These are phyloP conservation scores for Citrus unshiu DNA, from an alignment of 345 rosid genomes.

Conservation along the genomic window DNA sequence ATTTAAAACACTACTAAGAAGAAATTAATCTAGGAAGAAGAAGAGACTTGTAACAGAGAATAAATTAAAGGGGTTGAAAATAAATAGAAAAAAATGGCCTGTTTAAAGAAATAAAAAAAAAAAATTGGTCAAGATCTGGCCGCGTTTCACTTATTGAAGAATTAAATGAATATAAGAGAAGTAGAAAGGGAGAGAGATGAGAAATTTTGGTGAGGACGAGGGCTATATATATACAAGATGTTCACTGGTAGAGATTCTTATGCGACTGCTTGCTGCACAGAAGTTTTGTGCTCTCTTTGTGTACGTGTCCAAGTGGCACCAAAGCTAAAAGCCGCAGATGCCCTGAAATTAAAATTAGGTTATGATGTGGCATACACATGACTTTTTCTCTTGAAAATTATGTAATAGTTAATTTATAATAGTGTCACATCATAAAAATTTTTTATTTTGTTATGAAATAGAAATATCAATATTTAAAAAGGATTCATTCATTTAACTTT, in stretches of 20 bases:
- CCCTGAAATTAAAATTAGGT: not conserved
- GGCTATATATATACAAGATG: not conserved
- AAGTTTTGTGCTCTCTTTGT: not conserved
- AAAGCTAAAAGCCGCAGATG: not conserved
- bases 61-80: not conserved
- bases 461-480: too few species aligned
- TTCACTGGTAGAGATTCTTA: not conserved
- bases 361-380: too few species aligned
- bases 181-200: not conserved
- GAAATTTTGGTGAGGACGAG: not conserved
- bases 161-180: not conserved
- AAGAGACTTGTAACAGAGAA: not conserved
- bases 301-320: not conserved
- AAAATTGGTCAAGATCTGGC: not conserved
- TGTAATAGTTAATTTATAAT: too few species aligned
- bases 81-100: too few species aligned
- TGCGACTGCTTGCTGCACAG: slow-evolving; percentile 10
- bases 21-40: not conserved
- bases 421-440: too few species aligned
- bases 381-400: too few species aligned
- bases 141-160: not conserved
- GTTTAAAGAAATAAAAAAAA: not conserved
- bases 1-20: not conserved
- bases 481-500: too few species aligned
- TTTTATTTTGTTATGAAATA: too few species aligned